A percentile compares a stretch with the other conserved stretches of the same genome.
phyloP scores from a whole-genome alignment of 169 alveolate genomes.

The Eimeria falciformis region DNA sequence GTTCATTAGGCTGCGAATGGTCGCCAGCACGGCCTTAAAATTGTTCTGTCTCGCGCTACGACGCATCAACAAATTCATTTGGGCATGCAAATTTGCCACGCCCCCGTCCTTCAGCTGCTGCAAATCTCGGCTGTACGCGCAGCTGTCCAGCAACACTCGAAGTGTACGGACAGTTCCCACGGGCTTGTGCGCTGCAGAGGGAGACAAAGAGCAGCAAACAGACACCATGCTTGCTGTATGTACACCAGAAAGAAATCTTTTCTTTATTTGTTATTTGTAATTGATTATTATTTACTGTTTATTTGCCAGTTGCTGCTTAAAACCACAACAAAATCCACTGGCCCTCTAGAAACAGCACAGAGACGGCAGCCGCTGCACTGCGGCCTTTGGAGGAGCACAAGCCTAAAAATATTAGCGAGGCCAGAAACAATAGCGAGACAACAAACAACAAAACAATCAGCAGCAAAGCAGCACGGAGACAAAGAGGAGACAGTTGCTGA shows the following conservation, averaged over 20 bases:
- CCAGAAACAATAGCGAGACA: too few species aligned
- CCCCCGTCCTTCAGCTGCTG: constrained; percentile 22
- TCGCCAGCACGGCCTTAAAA: constrained; percentile 89
- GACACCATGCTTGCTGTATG: not conserved
- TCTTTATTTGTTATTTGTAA: too few species aligned
- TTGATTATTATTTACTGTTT: too few species aligned
- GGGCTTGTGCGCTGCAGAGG: constrained; percentile 76
- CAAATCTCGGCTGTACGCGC: constrained; percentile 65
- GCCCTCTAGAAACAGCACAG: too few species aligned
- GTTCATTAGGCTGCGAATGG: constrained; percentile 89
- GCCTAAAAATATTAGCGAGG: too few species aligned
- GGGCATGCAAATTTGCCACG: constrained; percentile 44
- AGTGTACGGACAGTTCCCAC: constrained; percentile 83
- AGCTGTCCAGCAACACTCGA: constrained; percentile 86
- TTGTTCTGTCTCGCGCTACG: constrained; percentile 93
- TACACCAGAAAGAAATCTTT: not conserved
- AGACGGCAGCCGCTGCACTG: too few species aligned
- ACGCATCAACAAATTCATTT: constrained; percentile 90
- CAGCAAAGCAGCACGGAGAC: too few species aligned
- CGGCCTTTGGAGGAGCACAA: too few species aligned
- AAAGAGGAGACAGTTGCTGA: too few species aligned
- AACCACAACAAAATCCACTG: too few species aligned
- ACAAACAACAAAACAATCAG: too few species aligned
- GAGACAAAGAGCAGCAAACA: not conserved
- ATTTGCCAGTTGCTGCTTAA: too few species aligned